Evolutionary conservation across 2,329 filamentous ascomycete species (phyloP).

Genomic region (Fusarium sp.): DNA sequence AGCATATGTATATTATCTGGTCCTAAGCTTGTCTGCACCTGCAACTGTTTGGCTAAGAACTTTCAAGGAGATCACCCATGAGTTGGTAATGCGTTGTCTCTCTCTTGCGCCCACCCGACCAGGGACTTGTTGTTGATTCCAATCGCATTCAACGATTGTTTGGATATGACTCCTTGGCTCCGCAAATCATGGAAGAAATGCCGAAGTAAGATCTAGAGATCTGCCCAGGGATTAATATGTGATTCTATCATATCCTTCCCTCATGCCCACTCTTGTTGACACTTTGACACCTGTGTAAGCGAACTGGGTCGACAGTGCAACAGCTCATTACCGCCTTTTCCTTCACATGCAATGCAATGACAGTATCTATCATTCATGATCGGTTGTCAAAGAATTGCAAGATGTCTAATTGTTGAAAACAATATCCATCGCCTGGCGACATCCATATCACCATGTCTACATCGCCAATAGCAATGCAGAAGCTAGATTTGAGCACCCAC

Average conservation of each 20-base stretch:
- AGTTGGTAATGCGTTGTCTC: not conserved
- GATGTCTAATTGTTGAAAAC: not conserved
- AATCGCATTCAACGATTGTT: not conserved
- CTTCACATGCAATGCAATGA: not conserved
- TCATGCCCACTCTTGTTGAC: slow-evolving; percentile 7
- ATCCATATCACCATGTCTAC: not conserved
- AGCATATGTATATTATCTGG: not conserved
- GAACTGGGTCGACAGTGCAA: slow-evolving; percentile 1
- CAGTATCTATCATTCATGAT: not conserved
- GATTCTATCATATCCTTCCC: not conserved
- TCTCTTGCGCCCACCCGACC: not conserved
- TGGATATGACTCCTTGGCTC: not conserved
- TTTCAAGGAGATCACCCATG: not conserved
- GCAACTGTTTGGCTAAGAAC: not conserved
- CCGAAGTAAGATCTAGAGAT: not conserved
- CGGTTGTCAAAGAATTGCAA: not conserved
- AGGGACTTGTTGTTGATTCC: not conserved
- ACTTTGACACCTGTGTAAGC: slow-evolving; percentile 4
- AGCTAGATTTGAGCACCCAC: not conserved
- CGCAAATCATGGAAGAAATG: not conserved
- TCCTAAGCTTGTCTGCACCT: not conserved
- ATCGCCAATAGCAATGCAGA: not conserved
- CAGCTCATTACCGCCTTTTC: slow-evolving; percentile 5
- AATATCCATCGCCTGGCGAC: not conserved
- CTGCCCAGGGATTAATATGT: not conserved